Base-by-base conservation (phyloP, 2,329 filamentous ascomycete genomes). In the Fusarium torulosum region DNA sequence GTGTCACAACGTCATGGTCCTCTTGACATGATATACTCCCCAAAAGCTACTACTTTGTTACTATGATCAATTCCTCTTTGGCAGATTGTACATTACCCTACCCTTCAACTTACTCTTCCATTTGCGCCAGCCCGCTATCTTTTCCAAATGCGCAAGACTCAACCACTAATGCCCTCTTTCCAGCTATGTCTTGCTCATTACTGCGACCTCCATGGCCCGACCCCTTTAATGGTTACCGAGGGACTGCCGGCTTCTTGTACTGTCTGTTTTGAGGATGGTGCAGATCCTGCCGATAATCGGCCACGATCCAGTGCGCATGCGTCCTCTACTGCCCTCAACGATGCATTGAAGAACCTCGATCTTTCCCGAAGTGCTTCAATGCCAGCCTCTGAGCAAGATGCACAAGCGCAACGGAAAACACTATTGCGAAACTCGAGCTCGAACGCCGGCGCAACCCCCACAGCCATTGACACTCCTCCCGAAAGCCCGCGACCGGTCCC, bases 171-270 rank as follows among this genome's bases (percentile, higher is more conserved):
- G 55, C 66, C 72, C 21, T 60, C 66, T 63, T 59, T 87, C 59
- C 85, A 91, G 88, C 80, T 91, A 75, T 90, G 88, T 76, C 83
- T 91, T 72, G 89, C 89, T 72, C 88, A 91, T 76, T 91, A 90
- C 75, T 91, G 89, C 82, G 89, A 91, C 76, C 83, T 87, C 66
- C 89, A 91, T 79, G 89, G 89, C 65, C 89, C 89, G 47, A 91
- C 88, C 45, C 88, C 88, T 49, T 78, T 91, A 59, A 90, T 91
- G 86, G 88, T 90, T 72, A 91, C 89, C 35, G 88, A 91, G 75
- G 88, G 88, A 47, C 78, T 90, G 15, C 86, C 87, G 3, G 85
- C 87, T 14, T 82, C 85, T 46, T 91, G 89, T 73, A 80, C 81
- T 58, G 81, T 83, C 70, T 91, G 89, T 74, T 86, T 83, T 73